A percentile compares a stretch with the other conserved stretches of the same genome.
Conservation (phyloP, 139 green algal genomes). For the Chlamydomonas urium region DNA sequence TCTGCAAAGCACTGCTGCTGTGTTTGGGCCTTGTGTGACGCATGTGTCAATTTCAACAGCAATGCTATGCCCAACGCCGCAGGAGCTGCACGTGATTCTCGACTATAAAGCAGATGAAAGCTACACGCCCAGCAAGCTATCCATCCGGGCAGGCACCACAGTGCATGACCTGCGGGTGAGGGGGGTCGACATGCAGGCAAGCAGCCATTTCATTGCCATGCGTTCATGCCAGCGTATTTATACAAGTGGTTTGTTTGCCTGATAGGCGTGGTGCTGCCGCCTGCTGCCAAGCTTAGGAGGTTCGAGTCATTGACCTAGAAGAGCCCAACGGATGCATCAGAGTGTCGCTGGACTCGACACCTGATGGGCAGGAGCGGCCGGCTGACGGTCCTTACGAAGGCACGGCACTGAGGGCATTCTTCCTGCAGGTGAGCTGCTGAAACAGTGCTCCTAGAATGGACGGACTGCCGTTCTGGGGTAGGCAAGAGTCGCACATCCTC, state of each 20-base stretch:
- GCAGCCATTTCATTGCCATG: neutral
- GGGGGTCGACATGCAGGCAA: slow-evolving; percentile 2
- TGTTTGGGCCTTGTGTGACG: no score
- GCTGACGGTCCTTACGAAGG: neutral
- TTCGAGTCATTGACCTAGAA: slow-evolving; percentile 71
- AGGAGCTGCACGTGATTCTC: slow-evolving; percentile 80
- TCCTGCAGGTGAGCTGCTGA: no score
- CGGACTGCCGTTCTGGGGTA: no score
- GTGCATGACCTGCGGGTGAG: slow-evolving; percentile 76
- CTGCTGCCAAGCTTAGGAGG: no score
- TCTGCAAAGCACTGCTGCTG: no score
- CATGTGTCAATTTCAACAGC: neutral
- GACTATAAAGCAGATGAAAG: slow-evolving; percentile 94
- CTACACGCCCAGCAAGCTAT: slow-evolving; percentile 90
- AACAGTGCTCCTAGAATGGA: no score
- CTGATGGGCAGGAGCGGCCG: neutral
- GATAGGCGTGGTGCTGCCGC: no score
- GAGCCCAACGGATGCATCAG: slow-evolving; percentile 86
- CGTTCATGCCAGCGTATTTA: neutral
- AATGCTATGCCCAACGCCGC: no score
- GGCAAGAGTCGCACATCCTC: no score
- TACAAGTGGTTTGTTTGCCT: neutral
- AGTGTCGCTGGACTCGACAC: slow-evolving; percentile 50
- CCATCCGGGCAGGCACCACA: slow-evolving; percentile 74
- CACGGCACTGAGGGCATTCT: slow-evolving; percentile 47